phyloP scores from a whole-genome alignment of 2,329 filamentous ascomycete genomes.

The Ceratocystiopsis sp. region DNA sequence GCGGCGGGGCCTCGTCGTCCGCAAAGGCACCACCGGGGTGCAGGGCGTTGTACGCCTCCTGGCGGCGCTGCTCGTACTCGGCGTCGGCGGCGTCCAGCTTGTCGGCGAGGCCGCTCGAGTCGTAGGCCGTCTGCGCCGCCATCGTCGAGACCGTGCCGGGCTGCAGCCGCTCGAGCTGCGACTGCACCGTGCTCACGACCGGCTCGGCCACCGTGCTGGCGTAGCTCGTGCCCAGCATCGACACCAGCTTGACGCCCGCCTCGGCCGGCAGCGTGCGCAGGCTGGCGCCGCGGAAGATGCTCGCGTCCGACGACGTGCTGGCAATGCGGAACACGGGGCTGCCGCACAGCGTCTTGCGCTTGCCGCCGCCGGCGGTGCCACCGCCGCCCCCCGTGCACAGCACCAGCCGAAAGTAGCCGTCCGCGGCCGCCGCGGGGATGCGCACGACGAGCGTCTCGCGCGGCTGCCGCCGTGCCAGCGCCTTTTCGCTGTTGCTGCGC shows the following conservation, averaged over 20 bases:
- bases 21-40: conserved; percentile 4
- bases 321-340: conserved; percentile 55
- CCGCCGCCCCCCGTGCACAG: conserved; percentile 32
- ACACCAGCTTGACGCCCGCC: conserved; percentile 40
- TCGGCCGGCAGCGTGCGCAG: conserved; percentile 48
- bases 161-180: conserved; percentile 20
- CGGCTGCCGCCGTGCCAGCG: conserved; percentile 27
- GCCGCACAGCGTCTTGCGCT: conserved; percentile 42
- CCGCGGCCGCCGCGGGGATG: conserved; percentile 43
- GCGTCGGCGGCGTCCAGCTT: conserved; percentile 19
- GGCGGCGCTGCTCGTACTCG: conserved; percentile 17
- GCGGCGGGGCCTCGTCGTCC: conserved; percentile 15
- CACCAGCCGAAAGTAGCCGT: conserved; percentile 54
- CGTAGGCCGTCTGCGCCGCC: conserved; percentile 24
- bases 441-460: conserved; percentile 48
- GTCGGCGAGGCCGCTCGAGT: conserved; percentile 15
- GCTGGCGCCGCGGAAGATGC: conserved; percentile 47
- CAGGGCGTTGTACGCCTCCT: conserved; percentile 20
- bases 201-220: background rate
- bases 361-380: conserved; percentile 12
- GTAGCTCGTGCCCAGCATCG: conserved; percentile 26
- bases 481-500: conserved; percentile 22
- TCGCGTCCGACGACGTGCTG: conserved; percentile 43
- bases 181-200: conserved; percentile 25
- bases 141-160: conserved; percentile 21